Conservation (phyloP, 2,329 filamentous ascomycete genomes). For the Rosellinia necatrix region DNA sequence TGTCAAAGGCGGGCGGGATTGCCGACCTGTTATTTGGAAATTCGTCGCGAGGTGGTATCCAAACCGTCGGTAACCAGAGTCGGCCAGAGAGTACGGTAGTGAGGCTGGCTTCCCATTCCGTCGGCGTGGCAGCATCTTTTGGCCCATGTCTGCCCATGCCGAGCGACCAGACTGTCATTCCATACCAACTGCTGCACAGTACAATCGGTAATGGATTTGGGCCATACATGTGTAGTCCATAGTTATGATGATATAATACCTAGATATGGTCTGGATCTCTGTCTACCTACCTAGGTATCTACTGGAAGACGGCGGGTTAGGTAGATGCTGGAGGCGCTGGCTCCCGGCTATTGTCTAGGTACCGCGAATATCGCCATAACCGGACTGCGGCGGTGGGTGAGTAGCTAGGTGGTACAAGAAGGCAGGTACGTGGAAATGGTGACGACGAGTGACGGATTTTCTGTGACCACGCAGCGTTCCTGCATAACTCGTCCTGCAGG, state of each 20-base stretch:
- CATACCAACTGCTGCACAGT: no score
- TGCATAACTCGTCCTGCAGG: constrained; percentile 40
- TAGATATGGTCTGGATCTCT: no score
- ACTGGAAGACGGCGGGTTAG: no score
- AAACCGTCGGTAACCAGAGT: constrained; percentile 24
- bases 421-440: no score
- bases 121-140: constrained; percentile 4
- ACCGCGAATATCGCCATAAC: constrained; percentile 1
- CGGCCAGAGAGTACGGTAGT: not conserved
- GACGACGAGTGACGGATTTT: constrained; percentile 18
- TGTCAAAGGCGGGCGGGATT: constrained; percentile 24
- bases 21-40: constrained; percentile 21
- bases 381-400: not conserved
- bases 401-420: no score
- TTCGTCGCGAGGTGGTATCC: constrained; percentile 12
- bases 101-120: not conserved
- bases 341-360: constrained; percentile 6
- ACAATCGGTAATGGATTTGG: no score
- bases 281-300: not conserved
- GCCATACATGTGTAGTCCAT: no score
- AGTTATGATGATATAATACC: no score
- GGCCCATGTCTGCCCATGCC: constrained; percentile 1
- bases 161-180: not conserved
- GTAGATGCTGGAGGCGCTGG: no score
- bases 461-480: constrained; percentile 38